Evolutionary conservation across 306 rosid species (phyloP), one percentile per base, ranked within the genome.

Genomic region (Pterocarpus santalinus): DNA sequence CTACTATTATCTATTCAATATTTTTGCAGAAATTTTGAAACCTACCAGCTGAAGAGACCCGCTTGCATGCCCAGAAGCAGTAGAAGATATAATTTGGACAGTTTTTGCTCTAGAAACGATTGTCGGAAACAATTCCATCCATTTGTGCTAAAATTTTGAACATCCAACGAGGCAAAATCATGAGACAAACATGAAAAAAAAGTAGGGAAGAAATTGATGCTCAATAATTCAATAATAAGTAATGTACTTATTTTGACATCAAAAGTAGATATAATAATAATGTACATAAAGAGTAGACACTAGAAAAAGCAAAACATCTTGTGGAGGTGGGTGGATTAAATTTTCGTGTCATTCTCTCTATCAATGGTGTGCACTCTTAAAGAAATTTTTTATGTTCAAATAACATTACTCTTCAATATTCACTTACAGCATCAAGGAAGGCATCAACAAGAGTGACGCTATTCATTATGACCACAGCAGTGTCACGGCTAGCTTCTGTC

Each of bases 91-190:
- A 12, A 95, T 81, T 81, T 95, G 99, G 28, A 95, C 83, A n/a
- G 93, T 93, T 84, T 86, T 95, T 68, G 99, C 97, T 81, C 92
- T 91, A 1, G 90, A 88, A 62, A 95, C 97, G 15, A 95, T 88
- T 33, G 99, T 86, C 65, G 99, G 98, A 83, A 95, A 95, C 90
- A 95, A 49, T 4, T 95, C 97, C 94, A 93, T 85, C 99, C 99
- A 95, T 76, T 93, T 95, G 63, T 80, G 85, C 98, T 94, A 87
- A 70, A 71, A 58, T 3, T 8, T 1, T 12, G 5, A 65, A 70
- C 35, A 47, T 4, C 7, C 33, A 38, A 15, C 14, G 16, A 5
- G 3, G 8, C 49, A 65, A 6, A n/a, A 78, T 43, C 1, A 47
- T 47, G 28, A 22, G 28, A 22, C 0, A 22, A 46, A 34, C 41